Percentiles rank a stretch among this genome's conserved stretches.
Conservation (phyloP, 2,329 filamentous ascomycete genomes). For the Penicillium expansum region DNA sequence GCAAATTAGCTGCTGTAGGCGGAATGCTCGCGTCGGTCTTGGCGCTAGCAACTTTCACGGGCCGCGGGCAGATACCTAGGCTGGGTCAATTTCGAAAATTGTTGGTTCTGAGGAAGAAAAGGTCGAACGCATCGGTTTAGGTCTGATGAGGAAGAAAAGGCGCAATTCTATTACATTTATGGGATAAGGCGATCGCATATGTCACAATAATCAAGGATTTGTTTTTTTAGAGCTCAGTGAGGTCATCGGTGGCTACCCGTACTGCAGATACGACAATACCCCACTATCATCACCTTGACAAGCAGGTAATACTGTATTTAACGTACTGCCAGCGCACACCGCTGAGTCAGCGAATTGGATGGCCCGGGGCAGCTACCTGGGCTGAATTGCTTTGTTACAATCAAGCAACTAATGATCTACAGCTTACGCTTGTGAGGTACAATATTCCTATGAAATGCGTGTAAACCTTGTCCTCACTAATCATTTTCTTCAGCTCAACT, state of each 20-base stretch:
- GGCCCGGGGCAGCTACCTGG: not conserved
- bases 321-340: not conserved
- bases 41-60: constrained; percentile 23
- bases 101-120: constrained; percentile 7
- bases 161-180: not conserved
- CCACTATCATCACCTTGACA: too few species aligned
- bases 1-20: constrained; percentile 15
- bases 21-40: constrained; percentile 27
- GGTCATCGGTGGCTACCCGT: constrained; percentile 25
- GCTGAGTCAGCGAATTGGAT: constrained; percentile 13
- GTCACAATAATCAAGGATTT: constrained; percentile 7
- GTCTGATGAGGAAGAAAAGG: not conserved
- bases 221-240: constrained; percentile 21
- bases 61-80: constrained; percentile 16
- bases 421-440: not conserved
- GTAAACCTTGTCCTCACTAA: not conserved
- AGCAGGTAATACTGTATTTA: not conserved
- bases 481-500: not conserved
- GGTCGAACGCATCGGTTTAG: not conserved
- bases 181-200: not conserved
- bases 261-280: constrained; percentile 9
- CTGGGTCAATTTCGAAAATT: not conserved
- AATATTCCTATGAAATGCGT: not conserved
- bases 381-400: constrained; percentile 6
- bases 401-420: not conserved